A percentile compares a stretch with the other conserved stretches of the same genome.
These are phyloP conservation scores for Prunus mongolica DNA, from an alignment of 306 rosid genomes.

Conservation along the genomic window DNA sequence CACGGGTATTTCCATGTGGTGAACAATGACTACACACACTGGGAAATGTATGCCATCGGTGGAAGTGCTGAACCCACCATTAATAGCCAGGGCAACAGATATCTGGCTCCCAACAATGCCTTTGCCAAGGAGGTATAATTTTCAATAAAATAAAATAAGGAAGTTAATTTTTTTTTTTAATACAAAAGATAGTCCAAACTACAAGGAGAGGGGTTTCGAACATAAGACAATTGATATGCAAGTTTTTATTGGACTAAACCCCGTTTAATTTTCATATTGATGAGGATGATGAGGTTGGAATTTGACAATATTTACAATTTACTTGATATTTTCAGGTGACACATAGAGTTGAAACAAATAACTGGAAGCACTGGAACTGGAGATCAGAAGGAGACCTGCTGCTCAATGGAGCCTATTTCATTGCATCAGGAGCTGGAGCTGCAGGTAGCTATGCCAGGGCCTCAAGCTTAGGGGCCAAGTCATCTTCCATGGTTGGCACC, in stretches of 20 bases:
- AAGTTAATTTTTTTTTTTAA: not conserved
- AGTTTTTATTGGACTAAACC: too few relatives aligned
- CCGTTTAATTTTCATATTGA: not conserved
- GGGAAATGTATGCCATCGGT: conserved; percentile 99
- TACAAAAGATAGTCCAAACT: too few relatives aligned
- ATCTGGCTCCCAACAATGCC: conserved; percentile 75
- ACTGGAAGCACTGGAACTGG: conserved; percentile 95
- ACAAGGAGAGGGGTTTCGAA: too few relatives aligned
- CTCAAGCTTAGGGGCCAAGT: conserved; percentile 92
- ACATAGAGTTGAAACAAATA: conserved; percentile 54
- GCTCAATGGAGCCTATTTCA: conserved; percentile 89
- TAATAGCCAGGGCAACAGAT: conserved; percentile 97
- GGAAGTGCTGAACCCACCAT: conserved; percentile 97
- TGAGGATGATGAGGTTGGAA: not conserved
- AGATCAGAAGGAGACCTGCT: conserved; percentile 92
- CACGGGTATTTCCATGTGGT: conserved; percentile 99
- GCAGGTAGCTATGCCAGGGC: conserved; percentile 93
- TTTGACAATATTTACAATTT: not conserved
- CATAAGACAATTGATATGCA: too few relatives aligned
- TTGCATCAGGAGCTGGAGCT: conserved; percentile 79
- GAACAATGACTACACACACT: conserved; percentile 94
- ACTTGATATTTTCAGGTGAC: conserved; percentile 61
- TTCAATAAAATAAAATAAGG: not conserved
- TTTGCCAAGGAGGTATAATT: conserved; percentile 78
- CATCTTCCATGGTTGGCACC: conserved; percentile 79